Conservation (phyloP, 768 basidiomycete species). For the Mycena venus region DNA sequence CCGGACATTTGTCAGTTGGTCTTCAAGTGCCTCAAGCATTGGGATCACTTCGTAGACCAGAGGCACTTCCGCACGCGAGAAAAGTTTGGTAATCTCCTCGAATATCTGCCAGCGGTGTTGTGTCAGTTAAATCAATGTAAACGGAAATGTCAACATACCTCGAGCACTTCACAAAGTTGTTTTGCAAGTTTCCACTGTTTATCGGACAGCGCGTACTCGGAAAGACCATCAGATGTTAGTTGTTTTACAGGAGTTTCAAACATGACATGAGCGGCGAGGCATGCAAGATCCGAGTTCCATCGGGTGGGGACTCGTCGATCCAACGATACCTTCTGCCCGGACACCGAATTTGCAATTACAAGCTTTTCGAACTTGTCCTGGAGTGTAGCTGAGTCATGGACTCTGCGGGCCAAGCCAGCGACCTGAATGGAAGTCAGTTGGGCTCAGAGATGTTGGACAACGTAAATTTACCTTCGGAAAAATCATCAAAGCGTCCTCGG, state of each 20-base stretch:
- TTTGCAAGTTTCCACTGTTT: slow-evolving; percentile 43
- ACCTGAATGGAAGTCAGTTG: slow-evolving; percentile 33
- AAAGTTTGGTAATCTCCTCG: slow-evolving; percentile 38
- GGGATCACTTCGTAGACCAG: slow-evolving; percentile 38
- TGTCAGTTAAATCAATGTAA: background rate
- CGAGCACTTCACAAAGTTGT: slow-evolving; percentile 40
- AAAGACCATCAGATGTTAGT: slow-evolving; percentile 35
- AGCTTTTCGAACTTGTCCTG: slow-evolving; percentile 42
- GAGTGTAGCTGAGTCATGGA: slow-evolving; percentile 41
- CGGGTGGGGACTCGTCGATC: slow-evolving; percentile 42
- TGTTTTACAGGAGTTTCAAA: slow-evolving; percentile 39
- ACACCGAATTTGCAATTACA: slow-evolving; percentile 19
- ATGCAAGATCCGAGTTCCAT: slow-evolving; percentile 48
- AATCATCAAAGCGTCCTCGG: slow-evolving; percentile 30
- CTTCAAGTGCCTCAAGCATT: slow-evolving; percentile 31
- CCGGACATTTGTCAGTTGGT: slow-evolving; percentile 14
- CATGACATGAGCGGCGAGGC: slow-evolving; percentile 40
- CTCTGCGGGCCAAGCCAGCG: slow-evolving; percentile 40
- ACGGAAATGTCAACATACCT: slow-evolving; percentile 26
- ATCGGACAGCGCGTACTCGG: slow-evolving; percentile 34
- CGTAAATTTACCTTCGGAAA: slow-evolving; percentile 35
- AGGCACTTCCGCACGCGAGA: slow-evolving; percentile 37
- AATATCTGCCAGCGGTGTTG: slow-evolving; percentile 38
- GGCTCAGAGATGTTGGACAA: background rate
- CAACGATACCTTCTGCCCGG: slow-evolving; percentile 33